Base-by-base conservation (phyloP, 306 rosid species). In the Medicago lupulina region DNA sequence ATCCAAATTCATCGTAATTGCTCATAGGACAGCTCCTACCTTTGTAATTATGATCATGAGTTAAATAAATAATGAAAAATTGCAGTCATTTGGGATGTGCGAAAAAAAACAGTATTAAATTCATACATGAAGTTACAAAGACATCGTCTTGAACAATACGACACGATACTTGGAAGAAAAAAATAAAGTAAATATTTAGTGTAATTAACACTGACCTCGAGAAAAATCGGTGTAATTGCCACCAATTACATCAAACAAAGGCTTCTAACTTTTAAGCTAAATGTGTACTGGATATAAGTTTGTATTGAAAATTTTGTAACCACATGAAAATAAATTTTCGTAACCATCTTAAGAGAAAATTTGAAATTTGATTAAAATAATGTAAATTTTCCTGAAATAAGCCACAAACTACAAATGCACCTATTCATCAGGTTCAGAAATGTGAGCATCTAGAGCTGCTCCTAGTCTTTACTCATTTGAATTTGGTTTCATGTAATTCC, bases 401-500 rank as follows among this genome's bases (percentile, higher is more conserved):
- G 36, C 53, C 55, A 21, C 23, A 71, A 71, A 18, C 53, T 8
- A 54, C 7, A 71, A 28, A 39, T 57, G 67, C 67, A 39, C 23
- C 23, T 12, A 23, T 55, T 72, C 51, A 72, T 39, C 66, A 14
- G 8, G 23, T 39, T 73, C 67, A 40, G 12, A 57, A 41, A 58
- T 72, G 36, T 14, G 60, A 40, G 41, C n/a, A 40, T 43, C 55
- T 38, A 54, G 14, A 74, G 9, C 15, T 44, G 44, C 70, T 25
- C 18, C 19, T 61, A 55, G 19, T 55, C 34, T 18, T 12, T 66
- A 78, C 54, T 63, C 58, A 31, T 63, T 61, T 4, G 79, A 74
- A 60, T 71, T 28, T 39, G 83, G 59, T 53, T 59, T 77, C 67
- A 60, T 12, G 73, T 47, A n/a, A 75, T 81, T 50, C 77, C 79